A percentile compares a stretch with the other conserved stretches of the same genome.
These are phyloP conservation scores for Casuarina glauca DNA, from an alignment of 306 rosid species.

Conservation along the genomic window DNA sequence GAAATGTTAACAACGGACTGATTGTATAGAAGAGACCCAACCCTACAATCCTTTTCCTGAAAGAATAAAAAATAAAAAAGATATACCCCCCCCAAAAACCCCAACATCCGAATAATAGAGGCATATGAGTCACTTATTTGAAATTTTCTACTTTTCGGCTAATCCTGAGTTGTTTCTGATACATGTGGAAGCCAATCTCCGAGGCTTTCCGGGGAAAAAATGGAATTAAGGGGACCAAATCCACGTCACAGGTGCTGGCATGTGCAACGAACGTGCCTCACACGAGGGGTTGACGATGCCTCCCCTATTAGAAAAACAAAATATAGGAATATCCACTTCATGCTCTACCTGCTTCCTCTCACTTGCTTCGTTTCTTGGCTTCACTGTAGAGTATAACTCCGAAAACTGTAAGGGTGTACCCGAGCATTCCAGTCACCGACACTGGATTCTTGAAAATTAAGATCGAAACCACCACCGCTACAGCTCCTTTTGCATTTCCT, in stretches of 20 bases:
- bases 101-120: constrained; percentile 46
- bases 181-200: constrained; percentile 50
- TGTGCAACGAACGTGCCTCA: constrained; percentile 41
- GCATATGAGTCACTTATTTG: constrained; percentile 51
- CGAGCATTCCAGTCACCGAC: constrained; percentile 97
- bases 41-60: constrained; percentile 52
- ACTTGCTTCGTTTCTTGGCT: constrained; percentile 98
- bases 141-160: constrained; percentile 53
- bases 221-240: constrained; percentile 33
- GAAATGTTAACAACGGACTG: constrained; percentile 50
- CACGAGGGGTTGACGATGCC: constrained; percentile 32
- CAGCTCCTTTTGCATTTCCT: constrained; percentile 99
- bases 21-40: constrained; percentile 38
- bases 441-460: constrained; percentile 94
- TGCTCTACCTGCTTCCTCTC: constrained; percentile 39
- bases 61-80: constrained; percentile 48
- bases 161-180: constrained; percentile 61
- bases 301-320: constrained; percentile 30
- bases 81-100: constrained; percentile 47
- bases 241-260: constrained; percentile 41
- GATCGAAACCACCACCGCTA: constrained; percentile 96
- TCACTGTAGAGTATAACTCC: constrained; percentile 97
- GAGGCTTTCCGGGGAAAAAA: constrained; percentile 46
- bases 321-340: constrained; percentile 32
- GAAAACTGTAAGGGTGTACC: constrained; percentile 82